Evolutionary conservation across 2,329 filamentous ascomycete species (phyloP).

Genomic region (Pseudogymnoascus sp.): DNA sequence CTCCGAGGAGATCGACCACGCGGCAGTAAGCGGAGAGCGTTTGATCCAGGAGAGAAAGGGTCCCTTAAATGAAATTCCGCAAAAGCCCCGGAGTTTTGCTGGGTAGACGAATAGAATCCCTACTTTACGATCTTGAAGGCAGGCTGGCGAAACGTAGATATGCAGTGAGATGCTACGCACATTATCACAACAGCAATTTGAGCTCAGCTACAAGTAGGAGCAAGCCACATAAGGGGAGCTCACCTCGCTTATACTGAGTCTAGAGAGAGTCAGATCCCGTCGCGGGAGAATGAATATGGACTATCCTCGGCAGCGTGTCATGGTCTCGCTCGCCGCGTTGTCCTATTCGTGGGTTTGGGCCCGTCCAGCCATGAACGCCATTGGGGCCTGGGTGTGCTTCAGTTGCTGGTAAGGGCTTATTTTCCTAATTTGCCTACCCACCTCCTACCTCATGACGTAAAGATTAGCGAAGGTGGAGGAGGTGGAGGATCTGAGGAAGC

Average conservation of each 20-base stretch:
- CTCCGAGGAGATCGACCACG: not conserved
- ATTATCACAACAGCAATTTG: not conserved
- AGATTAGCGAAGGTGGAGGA: slow-evolving; percentile 3
- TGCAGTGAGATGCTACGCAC: not conserved
- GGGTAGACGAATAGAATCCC: not conserved
- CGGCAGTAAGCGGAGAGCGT: not conserved
- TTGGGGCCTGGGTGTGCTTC: not conserved
- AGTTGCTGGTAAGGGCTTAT: slow-evolving; percentile 8
- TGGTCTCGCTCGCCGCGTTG: not conserved
- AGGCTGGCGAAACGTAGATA: not conserved
- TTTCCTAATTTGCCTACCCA: slow-evolving; percentile 1
- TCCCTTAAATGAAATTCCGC: not conserved
- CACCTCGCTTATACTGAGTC: not conserved
- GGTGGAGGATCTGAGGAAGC: not conserved
- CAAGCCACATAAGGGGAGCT: not conserved
- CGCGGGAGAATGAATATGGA: not conserved
- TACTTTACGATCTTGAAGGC: not conserved
- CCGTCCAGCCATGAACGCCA: slow-evolving; percentile 5
- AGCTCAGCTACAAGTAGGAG: slow-evolving; percentile 1
- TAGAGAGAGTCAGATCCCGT: not conserved
- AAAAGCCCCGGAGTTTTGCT: not conserved
- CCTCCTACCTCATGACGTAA: slow-evolving; percentile 1
- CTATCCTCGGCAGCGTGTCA: not conserved
- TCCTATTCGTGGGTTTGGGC: not conserved
- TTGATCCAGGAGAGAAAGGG: not conserved